Evolutionary conservation across 169 alveolate genomes (phyloP).

Genomic region (Amoebophrya sp.): DNA sequence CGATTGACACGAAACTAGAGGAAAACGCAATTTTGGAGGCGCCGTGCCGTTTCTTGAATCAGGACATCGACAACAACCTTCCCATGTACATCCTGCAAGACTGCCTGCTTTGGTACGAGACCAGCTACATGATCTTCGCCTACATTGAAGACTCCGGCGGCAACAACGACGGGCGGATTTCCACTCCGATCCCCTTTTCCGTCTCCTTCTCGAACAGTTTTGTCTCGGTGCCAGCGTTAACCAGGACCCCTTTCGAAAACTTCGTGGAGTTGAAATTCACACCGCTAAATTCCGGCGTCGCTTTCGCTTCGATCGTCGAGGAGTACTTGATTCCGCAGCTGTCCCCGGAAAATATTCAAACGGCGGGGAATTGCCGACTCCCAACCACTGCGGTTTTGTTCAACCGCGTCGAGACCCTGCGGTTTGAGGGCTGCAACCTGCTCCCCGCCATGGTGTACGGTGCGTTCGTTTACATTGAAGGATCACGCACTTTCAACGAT

Average conservation of each 20-base stretch:
- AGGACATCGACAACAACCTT: neutral
- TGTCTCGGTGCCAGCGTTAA: neutral
- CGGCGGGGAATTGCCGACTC: neutral
- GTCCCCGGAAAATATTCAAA: neutral
- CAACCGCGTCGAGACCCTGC: neutral
- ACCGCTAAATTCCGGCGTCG: neutral
- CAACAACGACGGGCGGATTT: conserved; percentile 17
- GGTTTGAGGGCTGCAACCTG: neutral
- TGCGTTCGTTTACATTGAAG: neutral
- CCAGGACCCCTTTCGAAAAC: neutral
- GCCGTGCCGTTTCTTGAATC: neutral
- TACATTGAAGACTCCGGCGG: conserved; percentile 13
- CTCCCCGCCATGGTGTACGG: neutral
- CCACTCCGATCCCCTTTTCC: neutral
- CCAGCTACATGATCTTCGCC: neutral
- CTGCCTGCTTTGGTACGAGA: neutral
- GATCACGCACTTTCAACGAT: neutral
- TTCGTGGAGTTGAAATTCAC: neutral
- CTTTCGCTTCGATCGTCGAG: neutral
- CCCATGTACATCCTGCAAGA: conserved; percentile 13
- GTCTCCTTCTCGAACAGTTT: neutral
- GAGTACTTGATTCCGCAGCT: neutral
- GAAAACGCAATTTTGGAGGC: neutral
- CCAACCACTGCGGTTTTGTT: neutral
- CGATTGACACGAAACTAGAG: neutral